A percentile compares a stretch with the other conserved stretches of the same genome.
Conservation (phyloP, 2,329 filamentous ascomycete genomes). For the Gremmenia infestans region DNA sequence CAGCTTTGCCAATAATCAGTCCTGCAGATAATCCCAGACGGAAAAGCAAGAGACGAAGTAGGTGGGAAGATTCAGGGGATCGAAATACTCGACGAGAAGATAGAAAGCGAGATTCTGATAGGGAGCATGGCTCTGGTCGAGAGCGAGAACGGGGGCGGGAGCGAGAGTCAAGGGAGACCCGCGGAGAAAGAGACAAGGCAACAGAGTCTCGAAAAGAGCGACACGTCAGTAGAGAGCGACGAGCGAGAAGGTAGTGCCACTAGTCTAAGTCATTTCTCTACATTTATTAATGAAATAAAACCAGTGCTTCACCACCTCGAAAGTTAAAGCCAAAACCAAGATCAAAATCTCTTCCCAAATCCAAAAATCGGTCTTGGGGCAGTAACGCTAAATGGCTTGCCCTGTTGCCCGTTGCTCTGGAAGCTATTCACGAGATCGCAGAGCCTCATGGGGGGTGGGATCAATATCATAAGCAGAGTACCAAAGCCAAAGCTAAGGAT, state of each 20-base stretch:
- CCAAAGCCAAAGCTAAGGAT: slow-evolving; percentile 3
- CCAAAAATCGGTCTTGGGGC: background rate
- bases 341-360: too few species aligned
- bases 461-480: slow-evolving; percentile 9
- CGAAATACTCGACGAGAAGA: background rate
- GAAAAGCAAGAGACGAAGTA: background rate
- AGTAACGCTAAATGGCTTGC: slow-evolving; percentile 5
- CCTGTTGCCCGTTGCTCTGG: slow-evolving; percentile 7
- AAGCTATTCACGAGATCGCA: slow-evolving; percentile 4
- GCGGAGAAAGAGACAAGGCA: background rate
- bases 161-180: background rate
- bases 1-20: too few species aligned
- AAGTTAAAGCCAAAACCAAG: background rate
- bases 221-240: background rate
- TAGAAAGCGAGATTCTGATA: background rate
- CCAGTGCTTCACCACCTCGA: background rate
- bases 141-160: background rate
- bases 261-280: background rate
- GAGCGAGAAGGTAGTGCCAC: background rate
- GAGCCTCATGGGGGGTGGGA: slow-evolving; percentile 18
- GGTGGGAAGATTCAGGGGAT: background rate
- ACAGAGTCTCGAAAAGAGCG: background rate
- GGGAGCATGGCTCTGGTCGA: background rate
- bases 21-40: too few species aligned
- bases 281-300: background rate